A percentile compares a stretch with the other conserved stretches of the same genome.
Conservation (phyloP, 495 filamentous ascomycete genomes). For the Podospora anserina region DNA sequence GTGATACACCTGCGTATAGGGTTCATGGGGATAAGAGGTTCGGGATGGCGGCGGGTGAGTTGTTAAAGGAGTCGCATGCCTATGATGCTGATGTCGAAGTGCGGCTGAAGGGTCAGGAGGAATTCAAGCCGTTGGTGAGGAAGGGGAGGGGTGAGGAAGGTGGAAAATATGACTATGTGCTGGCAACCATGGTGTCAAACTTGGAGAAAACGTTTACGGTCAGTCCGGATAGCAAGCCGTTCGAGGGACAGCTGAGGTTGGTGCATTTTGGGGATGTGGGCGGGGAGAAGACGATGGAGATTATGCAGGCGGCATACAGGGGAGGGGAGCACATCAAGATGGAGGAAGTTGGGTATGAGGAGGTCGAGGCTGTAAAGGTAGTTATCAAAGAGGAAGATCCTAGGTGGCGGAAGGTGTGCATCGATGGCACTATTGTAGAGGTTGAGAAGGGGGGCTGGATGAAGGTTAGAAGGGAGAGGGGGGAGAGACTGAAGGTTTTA, state of each 20-base stretch:
- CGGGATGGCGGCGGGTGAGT: slow-evolving; percentile 72
- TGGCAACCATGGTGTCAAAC: slow-evolving; percentile 71
- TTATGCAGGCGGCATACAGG: slow-evolving; percentile 74
- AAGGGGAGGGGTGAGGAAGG: slow-evolving; percentile 1
- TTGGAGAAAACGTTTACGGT: slow-evolving; percentile 79
- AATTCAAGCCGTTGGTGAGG: not conserved
- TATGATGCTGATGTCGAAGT: slow-evolving; percentile 61
- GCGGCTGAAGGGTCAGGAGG: not conserved
- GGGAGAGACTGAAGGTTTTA: slow-evolving; percentile 35
- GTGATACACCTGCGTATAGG: slow-evolving; percentile 75
- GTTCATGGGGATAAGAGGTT: slow-evolving; percentile 73
- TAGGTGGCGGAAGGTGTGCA: slow-evolving; percentile 77
- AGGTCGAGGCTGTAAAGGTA: slow-evolving; percentile 60
- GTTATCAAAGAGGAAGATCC: slow-evolving; percentile 60
- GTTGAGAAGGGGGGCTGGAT: slow-evolving; percentile 70
- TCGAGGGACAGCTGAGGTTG: slow-evolving; percentile 64
- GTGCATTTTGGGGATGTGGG: slow-evolving; percentile 68
- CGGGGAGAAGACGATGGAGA: slow-evolving; percentile 62
- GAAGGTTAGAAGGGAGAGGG: slow-evolving; percentile 46
- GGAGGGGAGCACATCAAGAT: slow-evolving; percentile 64
- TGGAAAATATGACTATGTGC: slow-evolving; percentile 65
- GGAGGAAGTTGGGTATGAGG: slow-evolving; percentile 60
- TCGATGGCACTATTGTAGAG: slow-evolving; percentile 82
- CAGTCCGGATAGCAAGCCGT: slow-evolving; percentile 61
- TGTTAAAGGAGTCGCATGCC: slow-evolving; percentile 62